Evolutionary conservation across 352 stramenopile genomes (phyloP).

Genomic region (Globisporangium nodosum): DNA sequence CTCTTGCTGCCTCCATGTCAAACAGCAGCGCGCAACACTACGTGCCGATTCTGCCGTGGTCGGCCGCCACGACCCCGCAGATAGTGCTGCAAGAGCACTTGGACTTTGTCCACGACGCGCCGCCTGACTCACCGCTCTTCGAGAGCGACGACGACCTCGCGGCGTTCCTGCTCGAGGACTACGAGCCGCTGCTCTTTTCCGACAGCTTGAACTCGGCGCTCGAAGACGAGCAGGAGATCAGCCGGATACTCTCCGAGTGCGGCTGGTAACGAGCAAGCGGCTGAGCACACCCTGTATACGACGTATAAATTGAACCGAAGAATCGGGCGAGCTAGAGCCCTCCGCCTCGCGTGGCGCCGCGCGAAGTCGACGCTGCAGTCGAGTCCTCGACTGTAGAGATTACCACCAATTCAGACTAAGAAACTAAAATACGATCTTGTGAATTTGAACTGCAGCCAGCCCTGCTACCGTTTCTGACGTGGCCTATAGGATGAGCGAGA

Average conservation of each 20-base stretch:
- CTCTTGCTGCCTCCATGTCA: neutral
- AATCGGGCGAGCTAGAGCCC: neutral
- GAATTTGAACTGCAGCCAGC: too few species aligned
- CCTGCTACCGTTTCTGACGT: too few species aligned
- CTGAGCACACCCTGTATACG: neutral
- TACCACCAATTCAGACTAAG: neutral
- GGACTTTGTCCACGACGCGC: slow-evolving; percentile 10
- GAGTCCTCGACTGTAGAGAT: too few species aligned
- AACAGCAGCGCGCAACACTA: slow-evolving; percentile 3
- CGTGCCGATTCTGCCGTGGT: slow-evolving; percentile 12
- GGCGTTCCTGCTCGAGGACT: slow-evolving; percentile 17
- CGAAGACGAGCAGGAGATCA: slow-evolving; percentile 19
- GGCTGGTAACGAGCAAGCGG: slow-evolving; percentile 8
- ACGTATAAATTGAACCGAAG: neutral
- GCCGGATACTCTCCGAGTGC: slow-evolving; percentile 15
- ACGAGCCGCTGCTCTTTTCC: slow-evolving; percentile 16
- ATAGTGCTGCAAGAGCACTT: slow-evolving; percentile 16
- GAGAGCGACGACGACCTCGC: slow-evolving; percentile 13
- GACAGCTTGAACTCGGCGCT: slow-evolving; percentile 7
- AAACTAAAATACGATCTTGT: neutral
- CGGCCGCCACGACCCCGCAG: slow-evolving; percentile 11
- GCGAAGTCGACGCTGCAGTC: neutral
- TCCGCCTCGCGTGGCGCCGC: neutral
- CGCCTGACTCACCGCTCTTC: slow-evolving; percentile 8
- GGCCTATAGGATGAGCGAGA: too few species aligned